These are phyloP conservation scores for Cylindrodendrum hubeiense DNA, from an alignment of 2,329 filamentous ascomycete species.

Conservation along the genomic window DNA sequence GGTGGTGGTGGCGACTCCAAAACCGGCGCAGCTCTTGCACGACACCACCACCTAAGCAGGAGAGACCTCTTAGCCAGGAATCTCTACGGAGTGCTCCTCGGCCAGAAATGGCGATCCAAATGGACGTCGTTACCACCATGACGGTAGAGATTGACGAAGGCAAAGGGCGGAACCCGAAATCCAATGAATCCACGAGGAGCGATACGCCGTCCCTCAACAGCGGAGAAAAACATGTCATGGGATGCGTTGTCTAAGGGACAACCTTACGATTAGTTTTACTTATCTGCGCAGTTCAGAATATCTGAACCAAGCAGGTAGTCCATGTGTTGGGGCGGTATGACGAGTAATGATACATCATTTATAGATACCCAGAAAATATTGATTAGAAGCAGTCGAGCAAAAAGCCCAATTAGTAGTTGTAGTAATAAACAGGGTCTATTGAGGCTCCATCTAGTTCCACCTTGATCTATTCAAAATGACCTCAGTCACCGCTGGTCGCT, in stretches of 20 bases:
- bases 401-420: neutral
- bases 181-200: conserved; percentile 35
- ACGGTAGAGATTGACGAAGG: conserved; percentile 51
- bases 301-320: neutral
- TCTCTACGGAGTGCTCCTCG: conserved; percentile 44
- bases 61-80: conserved; percentile 43
- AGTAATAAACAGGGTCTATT: conserved; percentile 1
- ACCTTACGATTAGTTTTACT: neutral
- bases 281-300: neutral
- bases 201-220: conserved; percentile 39
- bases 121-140: conserved; percentile 56
- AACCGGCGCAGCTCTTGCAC: conserved; percentile 12
- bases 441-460: neutral
- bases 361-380: conserved; percentile 9
- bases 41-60: neutral
- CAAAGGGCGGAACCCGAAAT: conserved; percentile 39
- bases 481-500: neutral
- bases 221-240: conserved; percentile 26
- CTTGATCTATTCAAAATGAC: neutral
- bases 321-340: neutral
- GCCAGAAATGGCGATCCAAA: conserved; percentile 50
- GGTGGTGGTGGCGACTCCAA: conserved; percentile 43
- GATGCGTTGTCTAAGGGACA: conserved; percentile 11
- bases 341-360: neutral
- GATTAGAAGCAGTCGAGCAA: neutral